Conservation (phyloP, 306 rosid species). For the Cicer pinnatifidum region DNA sequence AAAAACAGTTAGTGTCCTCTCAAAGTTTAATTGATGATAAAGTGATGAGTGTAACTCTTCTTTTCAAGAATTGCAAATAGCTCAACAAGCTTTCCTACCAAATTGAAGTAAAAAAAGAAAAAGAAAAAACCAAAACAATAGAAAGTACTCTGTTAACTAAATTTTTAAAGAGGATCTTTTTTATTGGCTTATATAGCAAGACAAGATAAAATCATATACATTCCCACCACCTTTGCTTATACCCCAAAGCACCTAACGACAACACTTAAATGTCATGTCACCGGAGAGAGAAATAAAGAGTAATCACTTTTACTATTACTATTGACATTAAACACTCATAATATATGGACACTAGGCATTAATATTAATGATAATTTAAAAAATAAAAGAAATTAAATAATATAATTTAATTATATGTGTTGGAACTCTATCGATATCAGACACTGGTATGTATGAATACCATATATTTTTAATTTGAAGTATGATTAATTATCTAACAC, state of each 20-base stretch:
- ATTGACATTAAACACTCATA: too few relatives aligned
- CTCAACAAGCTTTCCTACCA: conserved; percentile 57
- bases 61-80: conserved; percentile 47
- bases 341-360: too few relatives aligned
- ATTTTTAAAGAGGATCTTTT: conserved; percentile 41
- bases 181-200: conserved; percentile 78
- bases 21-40: conserved; percentile 68
- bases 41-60: conserved; percentile 49
- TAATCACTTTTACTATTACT: conserved; percentile 32
- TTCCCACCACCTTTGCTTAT: conserved; percentile 95
- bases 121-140: neutral
- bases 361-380: too few relatives aligned
- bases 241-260: conserved; percentile 91
- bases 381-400: too few relatives aligned
- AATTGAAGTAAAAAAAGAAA: conserved; percentile 41
- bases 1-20: conserved; percentile 66
- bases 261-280: conserved; percentile 62
- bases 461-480: too few relatives aligned
- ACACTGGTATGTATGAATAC: too few relatives aligned
- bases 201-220: conserved; percentile 58
- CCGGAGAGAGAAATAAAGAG: conserved; percentile 40
- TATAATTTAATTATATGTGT: too few relatives aligned
- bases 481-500: too few relatives aligned
- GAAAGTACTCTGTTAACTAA: conserved; percentile 46
- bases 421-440: fast-evolving